Conservation (phyloP, 192 early-diverging fungal species). For the Umbelopsis isabellina region DNA sequence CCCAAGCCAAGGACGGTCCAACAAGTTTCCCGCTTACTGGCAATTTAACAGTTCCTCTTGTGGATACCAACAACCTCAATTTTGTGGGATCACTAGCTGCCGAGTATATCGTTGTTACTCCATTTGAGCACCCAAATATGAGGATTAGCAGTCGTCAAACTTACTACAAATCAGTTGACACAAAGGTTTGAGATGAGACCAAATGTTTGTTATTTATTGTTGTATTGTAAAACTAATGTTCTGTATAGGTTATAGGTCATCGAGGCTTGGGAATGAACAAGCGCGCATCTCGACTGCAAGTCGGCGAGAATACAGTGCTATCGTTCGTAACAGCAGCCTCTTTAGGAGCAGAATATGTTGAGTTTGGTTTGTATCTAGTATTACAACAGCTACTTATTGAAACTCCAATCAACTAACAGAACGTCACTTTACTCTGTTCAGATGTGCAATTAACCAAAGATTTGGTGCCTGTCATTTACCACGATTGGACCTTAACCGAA, state of each 20-base stretch:
- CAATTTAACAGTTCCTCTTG: conserved; percentile 61
- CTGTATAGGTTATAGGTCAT: conserved; percentile 78
- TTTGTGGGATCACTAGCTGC: conserved; percentile 60
- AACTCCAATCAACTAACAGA: not conserved
- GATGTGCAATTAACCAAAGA: conserved; percentile 95
- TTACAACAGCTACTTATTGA: not conserved
- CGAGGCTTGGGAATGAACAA: conserved; percentile 88
- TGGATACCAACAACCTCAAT: conserved; percentile 49
- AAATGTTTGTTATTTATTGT: not conserved
- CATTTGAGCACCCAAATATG: conserved; percentile 65
- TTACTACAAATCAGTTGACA: conserved; percentile 63
- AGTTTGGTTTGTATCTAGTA: conserved; percentile 67
- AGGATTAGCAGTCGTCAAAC: conserved; percentile 55
- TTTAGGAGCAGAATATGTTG: conserved; percentile 85
- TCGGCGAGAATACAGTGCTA: conserved; percentile 91
- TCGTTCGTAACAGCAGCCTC: conserved; percentile 85
- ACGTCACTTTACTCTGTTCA: conserved; percentile 16
- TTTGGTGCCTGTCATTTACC: conserved; percentile 84
- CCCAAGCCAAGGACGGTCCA: conserved; percentile 38
- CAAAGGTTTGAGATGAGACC: conserved; percentile 44
- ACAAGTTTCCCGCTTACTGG: conserved; percentile 45
- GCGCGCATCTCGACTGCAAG: conserved; percentile 64
- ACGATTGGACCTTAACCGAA: conserved; percentile 87
- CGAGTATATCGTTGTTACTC: conserved; percentile 66
- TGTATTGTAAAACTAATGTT: not conserved